phyloP scores from a whole-genome alignment of 2,329 filamentous ascomycete species.

The Didymella pinodella region DNA sequence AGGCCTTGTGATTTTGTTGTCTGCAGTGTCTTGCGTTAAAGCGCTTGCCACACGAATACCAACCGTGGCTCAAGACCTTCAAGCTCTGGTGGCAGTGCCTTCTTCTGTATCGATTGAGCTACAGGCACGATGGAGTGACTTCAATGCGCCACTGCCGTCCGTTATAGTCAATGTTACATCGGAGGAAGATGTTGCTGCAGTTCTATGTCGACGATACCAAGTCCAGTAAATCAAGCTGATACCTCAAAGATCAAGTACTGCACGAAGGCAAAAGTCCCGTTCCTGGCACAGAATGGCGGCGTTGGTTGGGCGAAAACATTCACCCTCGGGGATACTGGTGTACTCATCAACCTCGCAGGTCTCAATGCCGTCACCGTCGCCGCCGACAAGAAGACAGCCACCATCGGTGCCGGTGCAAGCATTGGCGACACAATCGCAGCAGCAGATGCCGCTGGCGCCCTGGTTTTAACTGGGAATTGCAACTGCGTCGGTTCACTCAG shows the following conservation, averaged over 20 bases:
- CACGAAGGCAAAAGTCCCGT: conserved; percentile 27
- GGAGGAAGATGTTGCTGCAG: conserved; percentile 33
- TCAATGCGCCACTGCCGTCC: conserved; percentile 27
- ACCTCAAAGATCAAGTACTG: conserved; percentile 35
- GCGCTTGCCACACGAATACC: conserved; percentile 25
- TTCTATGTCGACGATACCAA: conserved; percentile 21
- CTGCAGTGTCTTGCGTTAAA: conserved; percentile 20
- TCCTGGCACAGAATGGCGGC: conserved; percentile 42
- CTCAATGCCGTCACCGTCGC: conserved; percentile 38
- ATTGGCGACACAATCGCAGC: conserved; percentile 50
- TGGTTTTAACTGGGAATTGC: conserved; percentile 43
- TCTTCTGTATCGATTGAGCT: conserved; percentile 26
- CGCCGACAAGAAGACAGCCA: conserved; percentile 34
- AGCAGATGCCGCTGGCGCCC: conserved; percentile 47
- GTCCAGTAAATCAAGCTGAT: conserved; percentile 2
- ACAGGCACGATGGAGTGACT: conserved; percentile 36
- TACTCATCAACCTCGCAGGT: conserved; percentile 42
- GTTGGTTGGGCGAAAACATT: conserved; percentile 40
- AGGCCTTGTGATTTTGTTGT: conserved; percentile 21
- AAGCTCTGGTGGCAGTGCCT: conserved; percentile 22
- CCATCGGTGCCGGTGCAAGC: conserved; percentile 46
- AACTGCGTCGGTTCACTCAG: conserved; percentile 44
- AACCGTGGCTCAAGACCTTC: conserved; percentile 25
- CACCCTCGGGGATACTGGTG: conserved; percentile 30
- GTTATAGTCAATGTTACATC: conserved; percentile 32